Percentiles rank a stretch among this genome's conserved stretches.
phyloP scores from a whole-genome alignment of 495 filamentous ascomycete species.

The Penicillium robsamsonii region DNA sequence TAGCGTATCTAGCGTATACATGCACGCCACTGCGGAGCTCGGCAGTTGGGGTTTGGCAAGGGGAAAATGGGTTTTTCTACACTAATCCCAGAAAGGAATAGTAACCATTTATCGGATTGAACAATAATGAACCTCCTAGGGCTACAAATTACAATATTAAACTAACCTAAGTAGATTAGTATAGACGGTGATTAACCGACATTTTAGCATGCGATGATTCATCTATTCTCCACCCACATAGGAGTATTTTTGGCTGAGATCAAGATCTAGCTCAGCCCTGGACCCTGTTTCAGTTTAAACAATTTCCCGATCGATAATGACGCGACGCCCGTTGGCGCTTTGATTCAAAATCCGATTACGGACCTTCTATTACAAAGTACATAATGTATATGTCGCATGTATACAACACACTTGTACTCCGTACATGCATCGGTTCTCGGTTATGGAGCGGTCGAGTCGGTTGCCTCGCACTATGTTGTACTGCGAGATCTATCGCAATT shows the following conservation, averaged over 20 bases:
- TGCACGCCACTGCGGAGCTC: conserved; percentile 12
- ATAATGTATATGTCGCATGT: background rate
- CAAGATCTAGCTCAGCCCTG: conserved; percentile 24
- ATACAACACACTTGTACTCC: background rate
- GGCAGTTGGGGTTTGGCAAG: conserved; percentile 18
- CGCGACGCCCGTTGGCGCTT: conserved; percentile 15
- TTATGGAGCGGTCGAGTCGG: background rate
- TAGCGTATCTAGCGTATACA: background rate
- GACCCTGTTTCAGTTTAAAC: conserved; percentile 26
- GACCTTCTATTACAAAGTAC: conserved; percentile 1
- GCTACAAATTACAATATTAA: background rate
- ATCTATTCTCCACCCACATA: background rate
- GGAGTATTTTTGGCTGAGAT: conserved; percentile 4
- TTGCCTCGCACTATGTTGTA: conserved; percentile 5
- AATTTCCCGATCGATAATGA: conserved; percentile 16
- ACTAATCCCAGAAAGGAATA: conserved; percentile 18
- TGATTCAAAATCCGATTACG: conserved; percentile 10
- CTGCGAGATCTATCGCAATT: conserved; percentile 23
- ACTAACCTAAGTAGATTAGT: background rate
- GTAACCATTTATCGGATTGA: background rate
- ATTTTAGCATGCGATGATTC: background rate
- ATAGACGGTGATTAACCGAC: background rate
- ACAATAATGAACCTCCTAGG: background rate
- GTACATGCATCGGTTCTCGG: background rate
- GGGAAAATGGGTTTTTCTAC: conserved; percentile 1